These are phyloP conservation scores for Achlya hypogyna DNA, from an alignment of 352 stramenopile genomes.

Conservation along the genomic window DNA sequence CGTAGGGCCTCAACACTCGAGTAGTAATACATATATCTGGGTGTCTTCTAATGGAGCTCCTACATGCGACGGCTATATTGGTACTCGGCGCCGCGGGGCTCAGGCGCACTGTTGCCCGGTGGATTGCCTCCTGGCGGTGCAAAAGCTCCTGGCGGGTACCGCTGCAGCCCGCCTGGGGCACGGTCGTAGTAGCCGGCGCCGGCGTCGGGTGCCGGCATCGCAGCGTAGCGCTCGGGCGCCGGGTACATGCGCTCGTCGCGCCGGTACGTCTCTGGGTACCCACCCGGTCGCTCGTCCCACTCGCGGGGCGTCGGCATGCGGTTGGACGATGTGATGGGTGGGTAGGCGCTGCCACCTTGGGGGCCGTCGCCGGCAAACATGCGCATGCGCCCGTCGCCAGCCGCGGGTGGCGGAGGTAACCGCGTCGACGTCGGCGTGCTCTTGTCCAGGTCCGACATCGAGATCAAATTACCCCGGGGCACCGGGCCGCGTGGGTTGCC, in stretches of 20 bases:
- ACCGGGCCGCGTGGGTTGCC: background rate
- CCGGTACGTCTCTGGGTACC: no score
- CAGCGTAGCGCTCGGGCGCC: background rate
- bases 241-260: background rate
- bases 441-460: constrained; percentile 15
- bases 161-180: background rate
- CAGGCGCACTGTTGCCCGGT: no score
- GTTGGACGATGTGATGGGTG: background rate
- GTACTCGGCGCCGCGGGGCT: background rate
- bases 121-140: background rate
- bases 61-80: background rate
- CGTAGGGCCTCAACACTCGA: no score
- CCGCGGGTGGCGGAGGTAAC: background rate
- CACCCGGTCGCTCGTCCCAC: background rate
- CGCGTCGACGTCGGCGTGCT: background rate
- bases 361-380: background rate
- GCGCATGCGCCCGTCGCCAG: background rate
- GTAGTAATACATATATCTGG: background rate
- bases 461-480: constrained; percentile 4
- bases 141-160: background rate
- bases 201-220: background rate
- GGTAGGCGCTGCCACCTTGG: background rate
- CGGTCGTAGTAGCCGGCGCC: background rate
- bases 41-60: background rate
- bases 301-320: background rate